phyloP scores from a whole-genome alignment of 768 basidiomycete genomes.

The Boletus vinaceobasis region DNA sequence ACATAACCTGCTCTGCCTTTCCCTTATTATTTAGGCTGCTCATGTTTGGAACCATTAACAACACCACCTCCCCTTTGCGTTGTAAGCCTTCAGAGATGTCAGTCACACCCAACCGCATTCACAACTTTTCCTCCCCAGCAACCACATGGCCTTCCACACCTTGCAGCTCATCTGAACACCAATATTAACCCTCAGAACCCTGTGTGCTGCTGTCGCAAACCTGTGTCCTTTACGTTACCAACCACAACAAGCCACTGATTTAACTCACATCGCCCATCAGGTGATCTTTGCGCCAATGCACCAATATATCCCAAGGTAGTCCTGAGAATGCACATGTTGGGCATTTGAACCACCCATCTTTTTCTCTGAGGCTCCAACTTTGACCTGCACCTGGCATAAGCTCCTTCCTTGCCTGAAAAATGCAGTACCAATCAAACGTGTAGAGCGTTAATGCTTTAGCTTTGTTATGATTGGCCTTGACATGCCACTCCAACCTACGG shows the following conservation, averaged over 20 bases:
- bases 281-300: background rate
- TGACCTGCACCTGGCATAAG: background rate
- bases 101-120: no score
- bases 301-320: background rate
- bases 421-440: background rate
- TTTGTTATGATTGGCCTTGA: background rate
- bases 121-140: no score
- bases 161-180: background rate
- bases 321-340: background rate
- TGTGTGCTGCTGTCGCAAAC: no score
- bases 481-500: background rate
- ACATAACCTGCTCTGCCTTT: no score
- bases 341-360: background rate
- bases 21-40: no score
- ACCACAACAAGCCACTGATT: background rate
- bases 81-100: no score
- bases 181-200: background rate
- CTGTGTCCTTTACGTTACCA: background rate
- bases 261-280: background rate
- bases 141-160: no score
- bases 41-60: no score
- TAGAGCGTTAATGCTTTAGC: background rate
- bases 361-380: background rate
- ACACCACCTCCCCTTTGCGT: no score
- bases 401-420: background rate